Evolutionary conservation across 805 yeast species (phyloP).

Genomic region (Yarrowia sp.): DNA sequence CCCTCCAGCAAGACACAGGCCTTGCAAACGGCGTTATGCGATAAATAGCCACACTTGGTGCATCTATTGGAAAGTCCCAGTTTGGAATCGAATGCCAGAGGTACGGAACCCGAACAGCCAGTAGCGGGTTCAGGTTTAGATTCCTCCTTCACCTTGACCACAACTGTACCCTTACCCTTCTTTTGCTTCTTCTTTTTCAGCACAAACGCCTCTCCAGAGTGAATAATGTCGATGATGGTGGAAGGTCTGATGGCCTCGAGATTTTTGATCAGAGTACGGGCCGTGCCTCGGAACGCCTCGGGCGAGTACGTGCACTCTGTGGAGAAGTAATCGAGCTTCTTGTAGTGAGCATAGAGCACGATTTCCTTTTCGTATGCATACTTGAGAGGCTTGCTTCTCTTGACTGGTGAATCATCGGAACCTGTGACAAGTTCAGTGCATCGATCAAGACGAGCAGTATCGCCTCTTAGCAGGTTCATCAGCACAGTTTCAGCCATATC

Average conservation of each 20-base stretch:
- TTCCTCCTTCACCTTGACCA: neutral
- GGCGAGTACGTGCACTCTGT: conserved; percentile 99
- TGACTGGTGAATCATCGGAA: conserved; percentile 80
- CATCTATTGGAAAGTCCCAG: conserved; percentile 55
- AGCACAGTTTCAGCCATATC: conserved; percentile 98
- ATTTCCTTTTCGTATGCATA: conserved; percentile 97
- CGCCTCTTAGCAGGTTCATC: conserved; percentile 96
- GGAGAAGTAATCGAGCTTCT: conserved; percentile 91
- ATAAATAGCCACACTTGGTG: conserved; percentile 88
- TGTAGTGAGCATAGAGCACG: conserved; percentile 95
- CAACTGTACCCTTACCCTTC: conserved; percentile 27
- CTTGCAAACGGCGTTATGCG: conserved; percentile 87
- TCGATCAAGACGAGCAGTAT: conserved; percentile 86
- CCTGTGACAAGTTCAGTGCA: conserved; percentile 88
- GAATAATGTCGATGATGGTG: conserved; percentile 91
- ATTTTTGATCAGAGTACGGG: conserved; percentile 88
- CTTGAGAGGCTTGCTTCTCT: conserved; percentile 94
- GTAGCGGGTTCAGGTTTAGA: neutral
- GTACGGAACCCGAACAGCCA: neutral
- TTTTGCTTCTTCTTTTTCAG: conserved; percentile 48
- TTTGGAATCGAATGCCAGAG: conserved; percentile 38
- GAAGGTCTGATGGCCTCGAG: conserved; percentile 90
- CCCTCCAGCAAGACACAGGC: conserved; percentile 91
- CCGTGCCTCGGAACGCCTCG: conserved; percentile 97
- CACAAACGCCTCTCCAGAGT: conserved; percentile 87